A percentile compares a stretch with the other conserved stretches of the same genome.
phyloP scores from a whole-genome alignment of 371 early-diverging fungal species.

The Mortierella sp. region DNA sequence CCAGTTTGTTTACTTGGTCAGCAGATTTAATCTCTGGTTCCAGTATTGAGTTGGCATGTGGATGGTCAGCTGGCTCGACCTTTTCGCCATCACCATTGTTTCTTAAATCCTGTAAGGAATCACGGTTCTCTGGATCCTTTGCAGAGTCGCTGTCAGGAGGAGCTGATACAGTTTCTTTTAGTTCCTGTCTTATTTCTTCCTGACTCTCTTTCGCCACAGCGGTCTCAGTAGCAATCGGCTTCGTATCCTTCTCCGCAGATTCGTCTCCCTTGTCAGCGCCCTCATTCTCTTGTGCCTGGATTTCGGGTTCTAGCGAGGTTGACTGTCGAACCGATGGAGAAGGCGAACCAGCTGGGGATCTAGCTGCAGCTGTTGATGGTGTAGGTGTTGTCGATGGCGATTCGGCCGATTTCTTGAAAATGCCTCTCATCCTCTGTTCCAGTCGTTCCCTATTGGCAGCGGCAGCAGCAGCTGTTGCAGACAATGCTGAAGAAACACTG shows the following conservation, averaged over 20 bases:
- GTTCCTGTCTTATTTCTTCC: neutral
- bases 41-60: neutral
- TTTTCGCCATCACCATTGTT: neutral
- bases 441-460: constrained; percentile 51
- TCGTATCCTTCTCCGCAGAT: neutral
- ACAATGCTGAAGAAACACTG: neutral
- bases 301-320: neutral
- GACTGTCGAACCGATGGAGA: constrained; percentile 23
- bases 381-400: constrained; percentile 32
- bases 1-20: neutral
- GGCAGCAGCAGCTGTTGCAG: constrained; percentile 20
- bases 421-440: constrained; percentile 53
- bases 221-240: neutral
- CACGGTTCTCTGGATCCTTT: neutral
- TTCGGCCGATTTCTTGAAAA: constrained; percentile 44
- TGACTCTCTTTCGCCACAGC: neutral
- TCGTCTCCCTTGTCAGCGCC: neutral
- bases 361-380: constrained; percentile 1
- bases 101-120: neutral
- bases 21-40: neutral
- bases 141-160: neutral
- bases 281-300: neutral
- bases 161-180: too few species aligned
- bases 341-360: constrained; percentile 17
- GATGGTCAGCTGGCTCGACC: neutral